These are phyloP conservation scores for Gossypium lobatum DNA, from an alignment of 441 rosid genomes.

Conservation along the genomic window DNA sequence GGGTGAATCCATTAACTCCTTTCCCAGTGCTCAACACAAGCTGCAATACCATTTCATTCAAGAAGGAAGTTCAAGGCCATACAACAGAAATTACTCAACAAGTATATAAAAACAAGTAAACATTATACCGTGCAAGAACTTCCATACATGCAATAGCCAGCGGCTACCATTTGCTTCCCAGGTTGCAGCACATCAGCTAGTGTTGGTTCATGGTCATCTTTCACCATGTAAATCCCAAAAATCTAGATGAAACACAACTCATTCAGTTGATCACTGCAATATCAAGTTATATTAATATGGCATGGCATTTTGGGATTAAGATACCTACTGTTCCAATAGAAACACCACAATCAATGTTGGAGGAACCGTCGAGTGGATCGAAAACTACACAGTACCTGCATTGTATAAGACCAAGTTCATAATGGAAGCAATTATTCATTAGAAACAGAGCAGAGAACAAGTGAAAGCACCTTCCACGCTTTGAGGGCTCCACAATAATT, in stretches of 20 bases:
- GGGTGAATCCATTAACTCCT: conserved; percentile 91
- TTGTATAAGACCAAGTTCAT: not conserved
- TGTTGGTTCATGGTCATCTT: conserved; percentile 63
- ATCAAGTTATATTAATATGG: conserved; percentile 12
- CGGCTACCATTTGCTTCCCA: conserved; percentile 83
- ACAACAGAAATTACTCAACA: not conserved
- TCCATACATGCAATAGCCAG: conserved; percentile 99
- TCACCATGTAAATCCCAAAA: conserved; percentile 84
- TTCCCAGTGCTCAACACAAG: conserved; percentile 82
- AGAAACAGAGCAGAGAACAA: conserved; percentile 3
- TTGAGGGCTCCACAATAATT: conserved; percentile 62
- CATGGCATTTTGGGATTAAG: not conserved
- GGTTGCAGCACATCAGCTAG: conserved; percentile 83
- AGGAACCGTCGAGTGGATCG: conserved; percentile 97
- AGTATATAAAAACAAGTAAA: not conserved
- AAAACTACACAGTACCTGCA: conserved; percentile 86
- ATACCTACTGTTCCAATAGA: conserved; percentile 87
- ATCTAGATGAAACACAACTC: conserved; percentile 48
- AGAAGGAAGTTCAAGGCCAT: conserved; percentile 4
- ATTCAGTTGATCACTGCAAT: conserved; percentile 19
- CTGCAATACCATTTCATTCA: conserved; percentile 34
- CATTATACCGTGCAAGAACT: conserved; percentile 89
- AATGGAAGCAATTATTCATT: not conserved
- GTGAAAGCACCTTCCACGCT: conserved; percentile 65
- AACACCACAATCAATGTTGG: conserved; percentile 96